Evolutionary conservation across 192 early-diverging fungal genomes (phyloP).

Genomic region (Backusella tarrabulga): DNA sequence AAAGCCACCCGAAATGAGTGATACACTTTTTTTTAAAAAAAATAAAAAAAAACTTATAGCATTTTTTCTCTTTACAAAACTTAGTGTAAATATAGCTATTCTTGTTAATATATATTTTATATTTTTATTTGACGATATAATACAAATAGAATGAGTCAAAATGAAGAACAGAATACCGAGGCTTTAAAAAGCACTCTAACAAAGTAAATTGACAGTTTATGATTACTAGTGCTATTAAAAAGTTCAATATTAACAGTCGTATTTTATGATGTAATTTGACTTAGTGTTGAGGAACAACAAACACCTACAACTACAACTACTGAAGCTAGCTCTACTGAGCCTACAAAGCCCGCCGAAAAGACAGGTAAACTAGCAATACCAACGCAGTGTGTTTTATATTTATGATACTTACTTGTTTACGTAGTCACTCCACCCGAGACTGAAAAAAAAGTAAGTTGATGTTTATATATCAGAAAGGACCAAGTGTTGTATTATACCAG

Average conservation of each 20-base stretch:
- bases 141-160: conserved; percentile 1
- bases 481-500: no score
- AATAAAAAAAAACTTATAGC: not conserved
- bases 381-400: not conserved
- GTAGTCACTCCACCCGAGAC: not conserved
- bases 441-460: not conserved
- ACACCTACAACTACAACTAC: not conserved
- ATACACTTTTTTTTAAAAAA: not conserved
- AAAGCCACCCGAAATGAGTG: not conserved
- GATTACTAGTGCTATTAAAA: no score
- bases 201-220: not conserved
- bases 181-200: not conserved
- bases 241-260: not conserved
- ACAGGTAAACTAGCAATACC: not conserved
- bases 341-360: not conserved
- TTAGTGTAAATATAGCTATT: not conserved
- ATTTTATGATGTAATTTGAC: not conserved
- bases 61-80: not conserved
- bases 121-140: not conserved
- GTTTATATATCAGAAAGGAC: not conserved
- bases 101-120: not conserved
- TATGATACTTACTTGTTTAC: not conserved
- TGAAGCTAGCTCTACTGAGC: not conserved
- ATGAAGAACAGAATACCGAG: not conserved
- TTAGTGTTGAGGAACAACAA: not conserved